These are phyloP conservation scores for Salix dunnii DNA, from an alignment of 345 rosid genomes.

Conservation along the genomic window DNA sequence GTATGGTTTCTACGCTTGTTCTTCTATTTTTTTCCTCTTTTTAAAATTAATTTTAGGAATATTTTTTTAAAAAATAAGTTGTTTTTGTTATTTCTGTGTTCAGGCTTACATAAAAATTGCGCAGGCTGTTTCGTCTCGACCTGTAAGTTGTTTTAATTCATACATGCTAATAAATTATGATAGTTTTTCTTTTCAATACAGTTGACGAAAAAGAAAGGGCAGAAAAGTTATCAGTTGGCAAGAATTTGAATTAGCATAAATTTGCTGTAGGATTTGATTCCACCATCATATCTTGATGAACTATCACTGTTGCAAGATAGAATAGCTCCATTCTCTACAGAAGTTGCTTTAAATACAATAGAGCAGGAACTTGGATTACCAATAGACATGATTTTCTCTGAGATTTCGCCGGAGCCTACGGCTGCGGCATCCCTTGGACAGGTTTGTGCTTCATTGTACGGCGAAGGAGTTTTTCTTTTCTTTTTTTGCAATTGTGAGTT, in stretches of 20 bases:
- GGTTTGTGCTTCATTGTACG: constrained; percentile 33
- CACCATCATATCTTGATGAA: constrained; percentile 80
- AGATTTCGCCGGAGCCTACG: constrained; percentile 85
- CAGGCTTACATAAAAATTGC: constrained; percentile 92
- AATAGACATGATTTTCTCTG: constrained; percentile 66
- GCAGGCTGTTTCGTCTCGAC: constrained; percentile 89
- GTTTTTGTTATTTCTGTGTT: constrained; percentile 14
- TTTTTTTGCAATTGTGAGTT: not conserved
- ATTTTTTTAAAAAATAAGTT: not conserved
- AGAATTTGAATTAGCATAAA: not conserved
- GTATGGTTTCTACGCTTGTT: constrained; percentile 33
- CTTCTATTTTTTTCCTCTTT: not conserved
- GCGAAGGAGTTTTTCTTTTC: constrained; percentile 1
- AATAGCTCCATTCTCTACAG: constrained; percentile 85
- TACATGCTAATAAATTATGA: not conserved
- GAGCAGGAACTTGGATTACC: constrained; percentile 75
- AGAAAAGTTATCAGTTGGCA: not conserved
- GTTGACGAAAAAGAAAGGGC: not conserved
- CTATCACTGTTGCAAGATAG: constrained; percentile 82
- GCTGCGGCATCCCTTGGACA: constrained; percentile 98
- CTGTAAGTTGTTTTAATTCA: constrained; percentile 48
- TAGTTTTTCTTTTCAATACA: not conserved
- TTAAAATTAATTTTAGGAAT: not conserved
- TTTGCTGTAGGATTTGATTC: constrained; percentile 70
- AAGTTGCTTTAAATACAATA: constrained; percentile 68